Percentiles rank a stretch among this genome's conserved stretches.
Evolutionary conservation across 768 basidiomycete species (phyloP).

Genomic region (Suillus subalutaceus): DNA sequence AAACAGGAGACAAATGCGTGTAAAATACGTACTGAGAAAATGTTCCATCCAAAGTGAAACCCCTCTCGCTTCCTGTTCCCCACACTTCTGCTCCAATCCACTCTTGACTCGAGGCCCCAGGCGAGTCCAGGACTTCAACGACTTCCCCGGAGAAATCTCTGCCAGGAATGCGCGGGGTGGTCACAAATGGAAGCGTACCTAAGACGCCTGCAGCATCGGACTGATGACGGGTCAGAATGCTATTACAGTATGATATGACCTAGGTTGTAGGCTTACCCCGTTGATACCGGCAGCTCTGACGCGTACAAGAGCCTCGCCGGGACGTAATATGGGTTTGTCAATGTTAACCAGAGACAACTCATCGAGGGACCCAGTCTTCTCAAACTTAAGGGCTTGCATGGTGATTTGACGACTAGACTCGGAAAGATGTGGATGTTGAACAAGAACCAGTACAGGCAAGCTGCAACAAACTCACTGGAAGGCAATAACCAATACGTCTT

Average conservation of each 20-base stretch:
- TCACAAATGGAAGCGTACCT: slow-evolving; percentile 35
- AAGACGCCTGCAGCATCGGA: slow-evolving; percentile 34
- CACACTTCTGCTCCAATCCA: slow-evolving; percentile 37
- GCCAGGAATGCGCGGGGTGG: slow-evolving; percentile 33
- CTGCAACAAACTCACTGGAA: background rate
- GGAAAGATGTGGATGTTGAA: too few species aligned
- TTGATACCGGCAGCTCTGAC: slow-evolving; percentile 38
- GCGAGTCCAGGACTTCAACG: slow-evolving; percentile 31
- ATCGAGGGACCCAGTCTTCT: slow-evolving; percentile 34
- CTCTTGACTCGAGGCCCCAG: slow-evolving; percentile 17
- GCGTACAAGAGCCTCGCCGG: slow-evolving; percentile 36
- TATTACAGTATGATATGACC: background rate
- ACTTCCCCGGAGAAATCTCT: slow-evolving; percentile 40
- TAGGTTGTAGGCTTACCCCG: slow-evolving; percentile 23
- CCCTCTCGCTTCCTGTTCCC: slow-evolving; percentile 37
- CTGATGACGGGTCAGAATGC: slow-evolving; percentile 14
- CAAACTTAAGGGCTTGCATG: slow-evolving; percentile 38
- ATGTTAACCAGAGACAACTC: slow-evolving; percentile 26
- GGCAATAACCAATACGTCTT: background rate
- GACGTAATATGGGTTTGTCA: slow-evolving; percentile 27
- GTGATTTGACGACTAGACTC: slow-evolving; percentile 8
- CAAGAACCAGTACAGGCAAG: background rate
- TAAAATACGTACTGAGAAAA: slow-evolving; percentile 35
- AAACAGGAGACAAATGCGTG: background rate
- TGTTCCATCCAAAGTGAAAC: slow-evolving; percentile 35